phyloP scores from a whole-genome alignment of 352 stramenopile genomes.

The Globisporangium iwayamae region DNA sequence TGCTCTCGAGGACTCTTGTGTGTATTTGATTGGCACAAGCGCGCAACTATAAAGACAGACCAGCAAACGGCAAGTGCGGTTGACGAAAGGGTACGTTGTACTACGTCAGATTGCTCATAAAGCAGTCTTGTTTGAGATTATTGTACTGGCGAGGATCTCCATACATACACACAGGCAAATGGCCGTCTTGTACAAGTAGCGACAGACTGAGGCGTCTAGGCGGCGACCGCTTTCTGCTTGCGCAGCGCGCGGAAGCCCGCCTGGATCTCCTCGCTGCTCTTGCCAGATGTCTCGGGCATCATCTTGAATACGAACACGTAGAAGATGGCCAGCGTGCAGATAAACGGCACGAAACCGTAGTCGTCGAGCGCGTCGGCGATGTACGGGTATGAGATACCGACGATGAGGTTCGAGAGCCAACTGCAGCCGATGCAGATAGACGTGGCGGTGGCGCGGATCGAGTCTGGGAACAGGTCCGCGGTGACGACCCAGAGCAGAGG shows the following conservation, averaged over 20 bases:
- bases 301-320: background rate
- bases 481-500: constrained; percentile 61
- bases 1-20: background rate
- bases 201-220: too few species aligned
- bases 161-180: too few species aligned
- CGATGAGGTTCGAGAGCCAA: constrained; percentile 27
- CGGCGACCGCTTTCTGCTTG: constrained; percentile 9
- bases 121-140: too few species aligned
- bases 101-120: too few species aligned
- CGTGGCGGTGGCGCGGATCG: constrained; percentile 38
- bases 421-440: constrained; percentile 32
- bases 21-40: too few species aligned
- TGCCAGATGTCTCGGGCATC: constrained; percentile 22
- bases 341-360: constrained; percentile 31
- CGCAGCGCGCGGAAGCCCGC: constrained; percentile 16
- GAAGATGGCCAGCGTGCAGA: constrained; percentile 24
- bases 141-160: too few species aligned
- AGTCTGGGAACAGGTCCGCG: constrained; percentile 56
- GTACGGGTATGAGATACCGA: constrained; percentile 40
- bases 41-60: too few species aligned
- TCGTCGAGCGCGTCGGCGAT: constrained; percentile 27
- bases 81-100: too few species aligned
- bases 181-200: too few species aligned
- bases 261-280: constrained; percentile 31
- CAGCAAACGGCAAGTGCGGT: too few species aligned